Evolutionary conservation across 2,329 filamentous ascomycete genomes (phyloP).

Genomic region (Chrysoporthe cubensis): DNA sequence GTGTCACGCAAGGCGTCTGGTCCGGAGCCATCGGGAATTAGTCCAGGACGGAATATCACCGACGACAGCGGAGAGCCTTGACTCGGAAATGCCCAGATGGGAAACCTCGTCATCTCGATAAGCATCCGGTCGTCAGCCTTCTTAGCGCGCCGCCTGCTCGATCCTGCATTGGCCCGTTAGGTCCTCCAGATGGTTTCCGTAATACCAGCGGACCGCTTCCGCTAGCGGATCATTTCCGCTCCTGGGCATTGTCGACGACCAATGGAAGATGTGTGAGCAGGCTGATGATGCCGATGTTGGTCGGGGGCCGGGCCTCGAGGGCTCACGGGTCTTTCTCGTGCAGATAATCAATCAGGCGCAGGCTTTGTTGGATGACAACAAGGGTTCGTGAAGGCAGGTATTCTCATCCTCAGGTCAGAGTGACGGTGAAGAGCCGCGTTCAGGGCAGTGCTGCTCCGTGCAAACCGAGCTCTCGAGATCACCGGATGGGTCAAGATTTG

Average conservation of each 20-base stretch:
- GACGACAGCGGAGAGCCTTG: background rate
- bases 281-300: background rate
- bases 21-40: slow-evolving; percentile 3
- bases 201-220: slow-evolving; percentile 7
- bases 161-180: slow-evolving; percentile 20
- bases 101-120: slow-evolving; percentile 2
- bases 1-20: background rate
- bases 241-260: background rate
- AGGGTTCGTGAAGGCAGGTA: too few relatives aligned
- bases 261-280: background rate
- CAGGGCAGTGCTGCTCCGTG: too few relatives aligned
- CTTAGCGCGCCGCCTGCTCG: background rate
- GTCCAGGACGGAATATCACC: background rate
- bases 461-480: too few relatives aligned
- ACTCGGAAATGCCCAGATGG: background rate
- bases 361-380: too few relatives aligned
- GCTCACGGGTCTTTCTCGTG: background rate
- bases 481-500: too few relatives aligned
- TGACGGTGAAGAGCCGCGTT: too few relatives aligned
- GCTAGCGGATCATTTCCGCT: slow-evolving; percentile 18
- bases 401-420: too few relatives aligned
- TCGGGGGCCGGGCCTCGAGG: background rate
- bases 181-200: background rate
- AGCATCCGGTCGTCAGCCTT: background rate
- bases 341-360: background rate